phyloP scores from a whole-genome alignment of 2,329 filamentous ascomycete species.

The Diplodia mutila region DNA sequence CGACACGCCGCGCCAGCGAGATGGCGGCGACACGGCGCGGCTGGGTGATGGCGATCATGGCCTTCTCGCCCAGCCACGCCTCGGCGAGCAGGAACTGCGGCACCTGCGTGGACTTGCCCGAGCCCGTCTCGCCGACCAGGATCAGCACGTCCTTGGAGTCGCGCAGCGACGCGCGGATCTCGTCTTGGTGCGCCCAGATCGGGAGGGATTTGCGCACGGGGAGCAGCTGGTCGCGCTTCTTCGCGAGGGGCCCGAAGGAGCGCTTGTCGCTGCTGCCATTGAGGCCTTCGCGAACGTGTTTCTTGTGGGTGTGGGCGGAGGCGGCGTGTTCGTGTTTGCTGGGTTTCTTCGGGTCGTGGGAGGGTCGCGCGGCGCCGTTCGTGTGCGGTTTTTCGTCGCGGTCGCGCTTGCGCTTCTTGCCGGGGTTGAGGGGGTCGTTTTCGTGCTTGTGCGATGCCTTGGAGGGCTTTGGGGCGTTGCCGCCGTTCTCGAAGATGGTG shows the following conservation, averaged over 20 bases:
- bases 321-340: background rate
- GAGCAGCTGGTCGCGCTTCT: conserved; percentile 54
- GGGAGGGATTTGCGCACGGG: conserved; percentile 69
- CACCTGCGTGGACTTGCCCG: conserved; percentile 94
- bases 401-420: conserved; percentile 41
- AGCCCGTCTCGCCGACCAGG: conserved; percentile 91
- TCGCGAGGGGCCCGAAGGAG: conserved; percentile 35
- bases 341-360: background rate
- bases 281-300: background rate
- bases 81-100: conserved; percentile 85
- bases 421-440: conserved; percentile 27
- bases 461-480: conserved; percentile 28
- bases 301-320: background rate
- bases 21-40: conserved; percentile 92
- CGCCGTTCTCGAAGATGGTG: conserved; percentile 42
- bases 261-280: background rate
- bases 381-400: conserved; percentile 10
- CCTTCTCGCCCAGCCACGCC: conserved; percentile 76
- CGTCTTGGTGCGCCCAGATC: conserved; percentile 74
- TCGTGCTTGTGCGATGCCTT: conserved; percentile 9
- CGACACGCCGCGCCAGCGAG: conserved; percentile 83
- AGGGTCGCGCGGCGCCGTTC: background rate
- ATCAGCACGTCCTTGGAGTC: conserved; percentile 73
- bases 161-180: conserved; percentile 68
- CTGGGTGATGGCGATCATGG: conserved; percentile 86